Evolutionary conservation across 1,284 basidiomycete species (phyloP), one percentile per base, ranked within the genome.

Genomic region (Pyrrhoderma lamaoense): DNA sequence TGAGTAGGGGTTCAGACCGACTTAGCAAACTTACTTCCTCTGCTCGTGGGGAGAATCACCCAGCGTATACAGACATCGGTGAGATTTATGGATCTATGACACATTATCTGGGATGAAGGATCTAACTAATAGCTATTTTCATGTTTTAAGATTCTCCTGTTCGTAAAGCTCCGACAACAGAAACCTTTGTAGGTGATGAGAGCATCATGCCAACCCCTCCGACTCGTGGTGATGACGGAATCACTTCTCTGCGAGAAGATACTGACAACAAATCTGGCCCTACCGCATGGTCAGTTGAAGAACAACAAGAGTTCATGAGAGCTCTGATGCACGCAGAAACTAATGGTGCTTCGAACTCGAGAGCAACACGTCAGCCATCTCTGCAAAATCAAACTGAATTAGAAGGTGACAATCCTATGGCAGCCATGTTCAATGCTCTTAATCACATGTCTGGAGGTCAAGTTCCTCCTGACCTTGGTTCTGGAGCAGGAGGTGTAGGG

Each of bases 11-110:
- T 11, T 70, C 69, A 22, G 85, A 89, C 70, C 76, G 86, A 51
- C 76, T 89, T 21, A 77, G 81, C 37, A 87, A 81, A 62, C 74
- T 89, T 46, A 85, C 85, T 3, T 81, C 80, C 3, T 82, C 82
- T 4, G 85, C 83, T 18, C 70, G 86, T 48, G 85, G 85, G 31
- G 83, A 85, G 51, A 83, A 86, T 54, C 76, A 74, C 3, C 69
- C 77, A 3, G 71, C 73, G n/a, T 83, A 78, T 60, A 63, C 75
- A 53, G 72, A 74, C 57, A 70, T 77, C 49, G 75, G 82, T 82
- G 31, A 5, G 38, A 11, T 22, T 22, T 22, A 7, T 40, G 16
- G 8, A 18, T 8, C 14, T 40, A 7, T 8, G 38, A 5, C n/a
- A 16, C n/a, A 9, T 18, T 18, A 40, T 8, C 38, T 22, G n/a